Evolutionary conservation across 2,329 filamentous ascomycete species (phyloP), one percentile per base, ranked within the genome.

Genomic region (Sporothrix curviconia): DNA sequence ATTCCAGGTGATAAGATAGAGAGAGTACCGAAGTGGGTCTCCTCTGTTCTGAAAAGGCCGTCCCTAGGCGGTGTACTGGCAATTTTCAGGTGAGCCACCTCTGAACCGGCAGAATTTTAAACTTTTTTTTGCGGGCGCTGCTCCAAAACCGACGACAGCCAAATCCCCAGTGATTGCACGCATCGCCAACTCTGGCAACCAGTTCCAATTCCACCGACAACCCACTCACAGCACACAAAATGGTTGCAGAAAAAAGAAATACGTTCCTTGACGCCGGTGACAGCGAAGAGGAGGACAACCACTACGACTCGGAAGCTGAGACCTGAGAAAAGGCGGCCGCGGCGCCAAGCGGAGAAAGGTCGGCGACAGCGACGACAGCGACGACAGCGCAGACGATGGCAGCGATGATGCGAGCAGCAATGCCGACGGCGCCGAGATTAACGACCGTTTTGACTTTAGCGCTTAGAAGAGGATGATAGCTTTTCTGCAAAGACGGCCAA

Each of bases 241-340:
- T 91, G 87, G 71, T 84, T 1, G 76, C 82, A 40, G 81, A 85
- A 66, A 90, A 87, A 67, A 80, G 81, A 64, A 90, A 90, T 69
- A 80, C 88, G 54, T 92, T 86, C 65, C 79, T 92, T 30, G 83
- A 85, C 61, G 76, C 73, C 9, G 74, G 74, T 17, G 77, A 82
- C 17, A 86, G 83, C 66, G 80, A 83, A 19, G 81, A 84, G 36
- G 81, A 84, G 46, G 76, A 76, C 37, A 72, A 73, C 61, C 72
- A 76, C 57, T 89, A 88, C 68, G 76, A 88, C 61, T 90, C 87
- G 0, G 86, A 87, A 22, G 74, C 68, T 25, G 80, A 85, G 84
- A 89, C 61, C 67, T 90, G 60, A 81, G 78, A 66, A 88, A 88
- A 70, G 86, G 85, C 56, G 79, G 77, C 60, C 73, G 80, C 69